phyloP scores from a whole-genome alignment of 768 basidiomycete species.

The Rhizopogon vinicolor region DNA sequence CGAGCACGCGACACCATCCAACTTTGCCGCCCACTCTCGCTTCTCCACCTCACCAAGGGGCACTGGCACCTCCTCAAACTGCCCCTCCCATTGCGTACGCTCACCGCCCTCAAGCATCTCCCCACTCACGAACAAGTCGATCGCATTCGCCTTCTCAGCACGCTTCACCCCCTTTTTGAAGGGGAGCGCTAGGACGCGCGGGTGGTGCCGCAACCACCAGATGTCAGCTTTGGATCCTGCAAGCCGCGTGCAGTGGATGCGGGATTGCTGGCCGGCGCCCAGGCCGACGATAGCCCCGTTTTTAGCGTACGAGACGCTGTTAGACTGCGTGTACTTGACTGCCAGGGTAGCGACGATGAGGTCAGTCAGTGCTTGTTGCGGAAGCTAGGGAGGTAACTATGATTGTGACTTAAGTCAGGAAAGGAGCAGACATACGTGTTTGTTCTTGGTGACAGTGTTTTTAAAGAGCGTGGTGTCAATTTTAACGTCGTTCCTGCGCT shows the following conservation, averaged over 20 bases:
- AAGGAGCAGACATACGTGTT: slow-evolving; percentile 49
- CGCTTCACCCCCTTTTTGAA: slow-evolving; percentile 98
- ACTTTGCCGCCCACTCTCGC: slow-evolving; percentile 63
- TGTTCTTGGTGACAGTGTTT: slow-evolving; percentile 88
- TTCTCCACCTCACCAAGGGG: slow-evolving; percentile 67
- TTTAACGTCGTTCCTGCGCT: slow-evolving; percentile 86
- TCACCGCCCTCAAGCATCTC: slow-evolving; percentile 88
- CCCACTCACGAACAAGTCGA: slow-evolving; percentile 92
- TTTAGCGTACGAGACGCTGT: slow-evolving; percentile 94
- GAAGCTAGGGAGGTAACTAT: slow-evolving; percentile 46
- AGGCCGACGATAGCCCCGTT: slow-evolving; percentile 92
- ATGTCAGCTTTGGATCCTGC: slow-evolving; percentile 96
- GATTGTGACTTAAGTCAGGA: no score
- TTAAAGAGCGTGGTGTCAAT: slow-evolving; percentile 77
- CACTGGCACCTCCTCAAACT: slow-evolving; percentile 72
- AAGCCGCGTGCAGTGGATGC: slow-evolving; percentile 98
- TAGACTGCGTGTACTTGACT: slow-evolving; percentile 98
- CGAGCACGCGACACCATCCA: slow-evolving; percentile 87
- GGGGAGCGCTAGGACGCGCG: slow-evolving; percentile 84
- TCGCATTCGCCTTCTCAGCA: slow-evolving; percentile 97
- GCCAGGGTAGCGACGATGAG: slow-evolving; percentile 95
- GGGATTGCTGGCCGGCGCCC: slow-evolving; percentile 97
- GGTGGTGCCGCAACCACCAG: slow-evolving; percentile 99
- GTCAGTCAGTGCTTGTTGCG: slow-evolving; percentile 75
- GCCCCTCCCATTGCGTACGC: slow-evolving; percentile 83